A percentile compares a stretch with the other conserved stretches of the same genome.
Evolutionary conservation across 805 yeast genomes (phyloP).

Genomic region (Metschnikowia matae): DNA sequence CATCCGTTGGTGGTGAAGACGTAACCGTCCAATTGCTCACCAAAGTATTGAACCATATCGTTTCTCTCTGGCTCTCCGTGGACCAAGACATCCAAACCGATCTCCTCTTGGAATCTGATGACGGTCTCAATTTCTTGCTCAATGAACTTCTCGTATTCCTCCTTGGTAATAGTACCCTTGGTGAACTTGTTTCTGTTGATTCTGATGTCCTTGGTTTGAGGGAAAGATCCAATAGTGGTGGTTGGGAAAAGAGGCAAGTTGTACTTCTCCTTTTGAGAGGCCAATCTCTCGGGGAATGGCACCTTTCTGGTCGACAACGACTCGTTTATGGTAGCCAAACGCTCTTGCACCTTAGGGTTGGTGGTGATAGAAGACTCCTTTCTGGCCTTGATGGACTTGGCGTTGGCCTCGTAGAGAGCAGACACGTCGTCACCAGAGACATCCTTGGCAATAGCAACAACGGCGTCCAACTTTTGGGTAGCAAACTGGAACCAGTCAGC

Average conservation of each 20-base stretch:
- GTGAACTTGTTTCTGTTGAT: slow-evolving; percentile 96
- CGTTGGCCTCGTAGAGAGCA: slow-evolving; percentile 77
- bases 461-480: slow-evolving; percentile 90
- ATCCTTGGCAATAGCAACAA: slow-evolving; percentile 85
- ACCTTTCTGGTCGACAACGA: slow-evolving; percentile 78
- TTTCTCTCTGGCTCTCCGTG: slow-evolving; percentile 99
- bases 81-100: slow-evolving; percentile 95
- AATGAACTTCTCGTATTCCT: slow-evolving; percentile 94
- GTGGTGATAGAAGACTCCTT: slow-evolving; percentile 83
- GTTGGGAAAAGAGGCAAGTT: slow-evolving; percentile 99
- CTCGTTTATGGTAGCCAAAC: slow-evolving; percentile 74
- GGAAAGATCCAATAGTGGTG: slow-evolving; percentile 99
- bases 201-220: slow-evolving; percentile 99
- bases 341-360: slow-evolving; percentile 83
- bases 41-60: slow-evolving; percentile 99
- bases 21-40: slow-evolving; percentile 97
- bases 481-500: slow-evolving; percentile 99
- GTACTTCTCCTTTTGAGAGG: slow-evolving; percentile 79
- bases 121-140: slow-evolving; percentile 94
- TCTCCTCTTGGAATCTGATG: slow-evolving; percentile 98
- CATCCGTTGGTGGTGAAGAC: slow-evolving; percentile 99
- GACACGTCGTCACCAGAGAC: slow-evolving; percentile 79
- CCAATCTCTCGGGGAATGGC: slow-evolving; percentile 83
- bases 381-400: slow-evolving; percentile 81
- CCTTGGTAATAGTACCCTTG: slow-evolving; percentile 94